phyloP scores from a whole-genome alignment of 2,329 filamentous ascomycete species.

The Epichloe glyceriae region DNA sequence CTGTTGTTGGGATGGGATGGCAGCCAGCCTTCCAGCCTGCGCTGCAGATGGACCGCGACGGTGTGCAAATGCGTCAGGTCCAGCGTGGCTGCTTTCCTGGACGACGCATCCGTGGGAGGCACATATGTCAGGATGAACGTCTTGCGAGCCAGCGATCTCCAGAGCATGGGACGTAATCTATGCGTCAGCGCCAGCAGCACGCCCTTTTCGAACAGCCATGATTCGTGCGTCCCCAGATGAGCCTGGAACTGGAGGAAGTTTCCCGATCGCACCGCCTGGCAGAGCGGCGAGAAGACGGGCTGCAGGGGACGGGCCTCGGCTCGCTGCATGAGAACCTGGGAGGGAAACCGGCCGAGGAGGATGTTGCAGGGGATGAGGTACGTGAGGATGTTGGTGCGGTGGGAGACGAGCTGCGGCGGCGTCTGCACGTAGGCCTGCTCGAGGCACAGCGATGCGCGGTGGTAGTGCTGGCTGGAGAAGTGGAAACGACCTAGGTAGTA shows the following conservation, averaged over 20 bases:
- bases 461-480: slow-evolving; percentile 74
- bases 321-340: slow-evolving; percentile 47
- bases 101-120: slow-evolving; percentile 42
- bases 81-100: slow-evolving; percentile 58
- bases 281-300: slow-evolving; percentile 60
- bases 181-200: slow-evolving; percentile 65
- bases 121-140: slow-evolving; percentile 68
- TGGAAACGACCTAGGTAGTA: slow-evolving; percentile 90
- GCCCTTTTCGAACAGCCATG: slow-evolving; percentile 65
- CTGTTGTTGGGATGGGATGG: slow-evolving; percentile 22
- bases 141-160: slow-evolving; percentile 68
- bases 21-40: slow-evolving; percentile 44
- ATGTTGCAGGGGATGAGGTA: slow-evolving; percentile 76
- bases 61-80: slow-evolving; percentile 56
- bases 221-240: slow-evolving; percentile 48
- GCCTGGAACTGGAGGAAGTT: slow-evolving; percentile 62
- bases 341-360: slow-evolving; percentile 73
- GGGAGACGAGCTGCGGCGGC: slow-evolving; percentile 46
- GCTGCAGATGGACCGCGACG: slow-evolving; percentile 53
- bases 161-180: slow-evolving; percentile 68
- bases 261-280: slow-evolving; percentile 56
- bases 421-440: slow-evolving; percentile 69
- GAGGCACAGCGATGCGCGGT: slow-evolving; percentile 60
- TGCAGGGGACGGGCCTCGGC: slow-evolving; percentile 49
- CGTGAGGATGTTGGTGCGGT: slow-evolving; percentile 68